Evolutionary conservation across 208 protist genomes (phyloP).

Genomic region (Acanthamoeba triangularis): DNA sequence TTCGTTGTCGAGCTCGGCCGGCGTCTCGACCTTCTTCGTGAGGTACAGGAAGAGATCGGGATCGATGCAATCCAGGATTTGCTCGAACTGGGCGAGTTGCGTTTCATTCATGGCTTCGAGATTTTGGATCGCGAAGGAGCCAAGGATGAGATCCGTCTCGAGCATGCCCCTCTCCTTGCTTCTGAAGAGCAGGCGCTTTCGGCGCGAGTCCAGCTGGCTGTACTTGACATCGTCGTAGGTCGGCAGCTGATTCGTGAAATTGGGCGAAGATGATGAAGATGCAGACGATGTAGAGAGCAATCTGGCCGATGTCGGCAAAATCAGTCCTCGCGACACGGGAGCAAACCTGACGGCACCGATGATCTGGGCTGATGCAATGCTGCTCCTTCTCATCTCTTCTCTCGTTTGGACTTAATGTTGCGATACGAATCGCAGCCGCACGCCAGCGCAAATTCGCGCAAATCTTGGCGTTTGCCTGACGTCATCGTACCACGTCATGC

Average conservation of each 20-base stretch:
- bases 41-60: conserved; percentile 82
- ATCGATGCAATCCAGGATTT: conserved; percentile 79
- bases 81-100: conserved; percentile 78
- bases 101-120: conserved; percentile 67
- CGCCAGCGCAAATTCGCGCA: too few relatives aligned
- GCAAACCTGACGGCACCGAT: too few relatives aligned
- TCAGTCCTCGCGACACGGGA: not conserved
- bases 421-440: not conserved
- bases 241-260: conserved; percentile 62
- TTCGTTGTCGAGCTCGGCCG: conserved; percentile 75
- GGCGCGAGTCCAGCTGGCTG: conserved; percentile 66
- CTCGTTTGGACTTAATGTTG: too few relatives aligned
- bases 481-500: not conserved
- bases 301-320: not conserved
- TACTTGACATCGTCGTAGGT: conserved; percentile 18
- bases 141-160: conserved; percentile 85
- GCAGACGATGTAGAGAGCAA: not conserved
- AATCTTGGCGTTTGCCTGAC: not conserved
- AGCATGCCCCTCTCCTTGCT: conserved; percentile 84
- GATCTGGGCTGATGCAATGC: too few relatives aligned
- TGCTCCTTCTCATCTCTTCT: too few relatives aligned
- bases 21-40: conserved; percentile 73
- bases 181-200: conserved; percentile 80
- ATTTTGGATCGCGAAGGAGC: conserved; percentile 79
- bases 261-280: not conserved